Conservation (phyloP, 2,329 filamentous ascomycete genomes). For the Sporothrix humicola region DNA sequence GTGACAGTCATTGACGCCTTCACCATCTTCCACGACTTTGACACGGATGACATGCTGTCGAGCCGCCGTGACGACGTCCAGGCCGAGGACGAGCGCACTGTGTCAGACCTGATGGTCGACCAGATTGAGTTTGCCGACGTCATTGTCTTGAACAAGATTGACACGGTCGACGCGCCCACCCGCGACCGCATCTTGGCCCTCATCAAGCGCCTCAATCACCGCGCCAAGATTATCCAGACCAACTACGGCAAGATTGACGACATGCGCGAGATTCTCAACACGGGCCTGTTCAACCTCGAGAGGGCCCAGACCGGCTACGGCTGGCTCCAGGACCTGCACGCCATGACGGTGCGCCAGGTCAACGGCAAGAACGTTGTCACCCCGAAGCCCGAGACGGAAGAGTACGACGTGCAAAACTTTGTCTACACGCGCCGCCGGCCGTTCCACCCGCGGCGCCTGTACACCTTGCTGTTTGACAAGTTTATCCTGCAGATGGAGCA, state of each 20-base stretch:
- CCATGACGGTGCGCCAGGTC: conserved; percentile 64
- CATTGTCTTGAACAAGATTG: conserved; percentile 72
- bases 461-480: conserved; percentile 54
- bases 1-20: conserved; percentile 77
- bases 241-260: conserved; percentile 63
- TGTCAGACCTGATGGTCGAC: conserved; percentile 77
- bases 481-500: conserved; percentile 58
- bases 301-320: conserved; percentile 68
- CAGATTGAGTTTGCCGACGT: conserved; percentile 81
- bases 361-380: conserved; percentile 60
- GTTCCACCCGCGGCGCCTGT: conserved; percentile 56
- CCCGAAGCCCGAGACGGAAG: conserved; percentile 72
- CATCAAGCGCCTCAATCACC: conserved; percentile 67
- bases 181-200: conserved; percentile 57
- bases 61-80: conserved; percentile 66
- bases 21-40: conserved; percentile 73
- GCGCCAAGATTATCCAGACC: conserved; percentile 67
- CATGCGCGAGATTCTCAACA: conserved; percentile 67
- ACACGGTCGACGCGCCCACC: conserved; percentile 56
- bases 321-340: conserved; percentile 73
- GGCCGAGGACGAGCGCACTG: conserved; percentile 72
- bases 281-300: conserved; percentile 67
- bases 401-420: conserved; percentile 74
- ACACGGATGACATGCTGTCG: conserved; percentile 70
- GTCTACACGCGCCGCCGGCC: conserved; percentile 68